These are phyloP conservation scores for Penicillium hesseltinei DNA, from an alignment of 2,329 filamentous ascomycete genomes.

Conservation along the genomic window DNA sequence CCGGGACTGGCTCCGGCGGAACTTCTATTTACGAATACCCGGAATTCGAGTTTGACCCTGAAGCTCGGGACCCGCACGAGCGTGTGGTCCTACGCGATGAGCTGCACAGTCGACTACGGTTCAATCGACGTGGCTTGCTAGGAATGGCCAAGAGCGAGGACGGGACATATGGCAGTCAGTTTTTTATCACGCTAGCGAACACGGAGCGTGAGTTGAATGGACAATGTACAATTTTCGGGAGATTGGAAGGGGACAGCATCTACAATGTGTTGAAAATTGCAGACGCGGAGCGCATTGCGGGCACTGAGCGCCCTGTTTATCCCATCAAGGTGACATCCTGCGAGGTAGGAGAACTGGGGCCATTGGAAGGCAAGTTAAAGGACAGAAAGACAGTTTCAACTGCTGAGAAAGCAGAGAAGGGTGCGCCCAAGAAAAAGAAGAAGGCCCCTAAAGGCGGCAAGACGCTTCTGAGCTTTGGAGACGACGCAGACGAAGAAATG, in stretches of 20 bases:
- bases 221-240: slow-evolving; percentile 90
- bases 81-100: slow-evolving; percentile 78
- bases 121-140: slow-evolving; percentile 82
- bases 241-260: slow-evolving; percentile 89
- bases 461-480: slow-evolving; percentile 48
- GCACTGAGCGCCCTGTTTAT: slow-evolving; percentile 79
- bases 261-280: slow-evolving; percentile 95
- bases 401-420: slow-evolving; percentile 25
- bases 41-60: slow-evolving; percentile 54
- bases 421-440: slow-evolving; percentile 42
- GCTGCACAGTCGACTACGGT: slow-evolving; percentile 87
- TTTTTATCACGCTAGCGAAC: slow-evolving; percentile 85
- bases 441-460: slow-evolving; percentile 45
- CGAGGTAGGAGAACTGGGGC: slow-evolving; percentile 47
- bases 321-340: slow-evolving; percentile 67
- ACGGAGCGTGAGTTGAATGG: slow-evolving; percentile 81
- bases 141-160: slow-evolving; percentile 82
- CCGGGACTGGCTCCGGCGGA: slow-evolving; percentile 85
- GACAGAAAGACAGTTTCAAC: slow-evolving; percentile 41
- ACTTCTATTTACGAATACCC: slow-evolving; percentile 84
- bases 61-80: slow-evolving; percentile 47
- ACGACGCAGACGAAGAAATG: slow-evolving; percentile 40
- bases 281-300: slow-evolving; percentile 76
- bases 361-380: slow-evolving; percentile 45
- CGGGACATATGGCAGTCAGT: slow-evolving; percentile 90